Conservation (phyloP, 805 yeast species). For the Sugiyamaella americana region DNA sequence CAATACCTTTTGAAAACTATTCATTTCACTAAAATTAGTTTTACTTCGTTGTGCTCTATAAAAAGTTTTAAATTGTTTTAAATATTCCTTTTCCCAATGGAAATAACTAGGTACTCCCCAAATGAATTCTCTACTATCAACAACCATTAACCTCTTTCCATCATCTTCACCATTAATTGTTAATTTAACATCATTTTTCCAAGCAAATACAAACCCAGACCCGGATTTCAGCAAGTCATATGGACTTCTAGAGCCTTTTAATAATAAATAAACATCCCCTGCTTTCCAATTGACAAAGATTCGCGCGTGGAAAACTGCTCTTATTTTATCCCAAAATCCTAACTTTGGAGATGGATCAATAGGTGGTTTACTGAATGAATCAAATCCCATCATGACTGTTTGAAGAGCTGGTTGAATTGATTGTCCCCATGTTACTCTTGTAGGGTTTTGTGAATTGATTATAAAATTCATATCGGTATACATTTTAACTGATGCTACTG, state of each 20-base stretch:
- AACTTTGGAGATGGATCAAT: constrained; percentile 76
- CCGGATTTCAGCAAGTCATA: constrained; percentile 59
- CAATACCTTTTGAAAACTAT: constrained; percentile 39
- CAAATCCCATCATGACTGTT: constrained; percentile 69
- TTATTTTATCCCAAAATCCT: constrained; percentile 90
- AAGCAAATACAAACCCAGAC: constrained; percentile 73
- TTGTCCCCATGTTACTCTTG: constrained; percentile 76
- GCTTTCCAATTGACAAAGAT: constrained; percentile 46
- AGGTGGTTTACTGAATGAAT: constrained; percentile 84
- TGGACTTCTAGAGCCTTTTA: constrained; percentile 75
- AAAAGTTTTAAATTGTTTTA: constrained; percentile 23
- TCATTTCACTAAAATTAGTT: constrained; percentile 22
- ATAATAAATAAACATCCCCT: constrained; percentile 35
- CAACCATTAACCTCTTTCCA: constrained; percentile 59
- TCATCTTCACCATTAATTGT: constrained; percentile 60
- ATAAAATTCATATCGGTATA: constrained; percentile 55
- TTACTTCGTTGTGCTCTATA: constrained; percentile 29
- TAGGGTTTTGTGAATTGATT: constrained; percentile 50
- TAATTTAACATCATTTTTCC: constrained; percentile 57
- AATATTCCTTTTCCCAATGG: constrained; percentile 34
- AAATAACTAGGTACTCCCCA: constrained; percentile 76
- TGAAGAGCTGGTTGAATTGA: constrained; percentile 80
- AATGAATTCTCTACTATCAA: constrained; percentile 53
- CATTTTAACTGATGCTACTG: constrained; percentile 69
- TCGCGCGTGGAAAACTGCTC: constrained; percentile 71